Conservation (phyloP, 371 early-diverging fungal species). For the Capillidium rhysosporum region DNA sequence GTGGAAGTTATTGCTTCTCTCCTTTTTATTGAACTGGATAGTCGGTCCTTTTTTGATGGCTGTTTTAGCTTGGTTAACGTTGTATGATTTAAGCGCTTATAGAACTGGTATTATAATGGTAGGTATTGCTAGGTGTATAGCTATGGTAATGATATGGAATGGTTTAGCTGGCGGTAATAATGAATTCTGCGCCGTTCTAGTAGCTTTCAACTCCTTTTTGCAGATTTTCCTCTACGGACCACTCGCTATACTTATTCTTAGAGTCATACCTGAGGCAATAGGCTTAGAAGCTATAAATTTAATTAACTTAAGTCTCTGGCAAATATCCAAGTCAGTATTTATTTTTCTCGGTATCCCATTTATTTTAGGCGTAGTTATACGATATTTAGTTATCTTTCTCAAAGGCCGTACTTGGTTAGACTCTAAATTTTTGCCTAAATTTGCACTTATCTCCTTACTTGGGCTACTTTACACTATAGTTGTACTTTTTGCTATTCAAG, state of each 20-base stretch:
- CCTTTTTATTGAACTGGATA: not conserved
- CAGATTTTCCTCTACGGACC: slow-evolving; percentile 45
- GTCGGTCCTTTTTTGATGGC: slow-evolving; percentile 40
- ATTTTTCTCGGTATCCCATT: slow-evolving; percentile 54
- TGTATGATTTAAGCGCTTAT: slow-evolving; percentile 43
- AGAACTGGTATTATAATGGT: slow-evolving; percentile 55
- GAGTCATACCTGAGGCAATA: slow-evolving; percentile 19
- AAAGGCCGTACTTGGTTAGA: slow-evolving; percentile 17
- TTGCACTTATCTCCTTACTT: not conserved
- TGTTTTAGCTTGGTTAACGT: slow-evolving; percentile 44
- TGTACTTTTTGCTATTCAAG: slow-evolving; percentile 58
- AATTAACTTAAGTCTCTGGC: slow-evolving; percentile 26
- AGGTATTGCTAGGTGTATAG: slow-evolving; percentile 40
- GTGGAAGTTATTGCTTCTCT: not conserved
- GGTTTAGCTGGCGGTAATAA: slow-evolving; percentile 38
- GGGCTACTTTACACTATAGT: slow-evolving; percentile 41
- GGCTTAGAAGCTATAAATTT: not conserved
- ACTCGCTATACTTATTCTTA: slow-evolving; percentile 30
- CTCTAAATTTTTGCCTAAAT: not conserved
- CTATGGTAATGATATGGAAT: slow-evolving; percentile 70
- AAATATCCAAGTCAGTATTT: slow-evolving; percentile 30
- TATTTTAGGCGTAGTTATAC: slow-evolving; percentile 30
- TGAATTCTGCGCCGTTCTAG: slow-evolving; percentile 42
- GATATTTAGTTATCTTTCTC: slow-evolving; percentile 26
- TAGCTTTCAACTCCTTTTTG: slow-evolving; percentile 44